phyloP scores from a whole-genome alignment of 208 protist genomes.

The Angomonas ambiguus region DNA sequence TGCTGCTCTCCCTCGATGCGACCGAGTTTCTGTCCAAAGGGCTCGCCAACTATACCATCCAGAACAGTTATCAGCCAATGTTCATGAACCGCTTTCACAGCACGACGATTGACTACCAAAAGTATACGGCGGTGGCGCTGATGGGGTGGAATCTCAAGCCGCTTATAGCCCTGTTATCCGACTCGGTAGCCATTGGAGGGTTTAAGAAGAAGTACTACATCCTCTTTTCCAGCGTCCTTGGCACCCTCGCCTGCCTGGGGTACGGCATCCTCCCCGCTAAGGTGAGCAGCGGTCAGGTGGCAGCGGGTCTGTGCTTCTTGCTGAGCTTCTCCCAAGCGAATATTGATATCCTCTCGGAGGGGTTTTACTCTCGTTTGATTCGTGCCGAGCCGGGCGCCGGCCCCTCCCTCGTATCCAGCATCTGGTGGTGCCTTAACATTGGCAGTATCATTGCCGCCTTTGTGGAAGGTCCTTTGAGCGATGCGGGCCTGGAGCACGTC shows the following conservation, averaged over 20 bases:
- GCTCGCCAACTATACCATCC: constrained; percentile 30
- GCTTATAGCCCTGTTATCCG: constrained; percentile 31
- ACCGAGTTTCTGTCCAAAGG: constrained; percentile 38
- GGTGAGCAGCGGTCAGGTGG: constrained; percentile 18
- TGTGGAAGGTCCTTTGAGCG: constrained; percentile 39
- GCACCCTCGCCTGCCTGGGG: constrained; percentile 16
- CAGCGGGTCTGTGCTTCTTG: constrained; percentile 34
- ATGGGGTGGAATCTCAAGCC: constrained; percentile 51
- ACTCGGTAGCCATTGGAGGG: constrained; percentile 28
- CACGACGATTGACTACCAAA: constrained; percentile 27
- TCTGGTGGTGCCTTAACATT: constrained; percentile 37
- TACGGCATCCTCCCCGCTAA: constrained; percentile 33
- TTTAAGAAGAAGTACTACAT: constrained; percentile 35
- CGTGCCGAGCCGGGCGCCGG: constrained; percentile 23
- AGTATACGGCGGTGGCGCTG: constrained; percentile 22
- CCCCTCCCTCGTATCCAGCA: constrained; percentile 36
- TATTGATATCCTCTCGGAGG: constrained; percentile 53
- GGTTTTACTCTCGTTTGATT: constrained; percentile 50
- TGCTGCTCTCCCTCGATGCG: constrained; percentile 24
- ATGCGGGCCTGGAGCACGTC: constrained; percentile 18
- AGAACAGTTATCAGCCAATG: constrained; percentile 30
- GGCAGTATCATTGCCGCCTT: constrained; percentile 29
- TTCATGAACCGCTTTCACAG: constrained; percentile 25
- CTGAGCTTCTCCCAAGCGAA: constrained; percentile 27
- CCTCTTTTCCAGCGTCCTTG: constrained; percentile 21